phyloP scores from a whole-genome alignment of 2,329 filamentous ascomycete species.

The Seiridium cupressi region DNA sequence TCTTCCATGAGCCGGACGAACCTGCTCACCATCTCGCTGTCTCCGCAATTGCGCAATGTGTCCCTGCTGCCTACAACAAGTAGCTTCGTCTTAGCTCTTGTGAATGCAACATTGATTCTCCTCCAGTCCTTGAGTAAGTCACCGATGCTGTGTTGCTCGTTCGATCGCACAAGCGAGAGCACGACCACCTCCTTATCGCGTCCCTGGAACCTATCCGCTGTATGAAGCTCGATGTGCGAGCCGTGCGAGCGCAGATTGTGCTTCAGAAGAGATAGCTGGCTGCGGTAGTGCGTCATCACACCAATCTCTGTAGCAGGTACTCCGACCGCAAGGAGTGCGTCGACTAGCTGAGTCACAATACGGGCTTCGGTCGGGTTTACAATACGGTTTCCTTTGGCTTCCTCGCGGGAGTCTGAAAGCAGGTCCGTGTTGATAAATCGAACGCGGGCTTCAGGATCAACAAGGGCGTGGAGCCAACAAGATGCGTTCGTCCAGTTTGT shows the following conservation, averaged over 20 bases:
- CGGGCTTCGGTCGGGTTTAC: conserved; percentile 83
- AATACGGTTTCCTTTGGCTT: conserved; percentile 78
- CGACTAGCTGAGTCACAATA: conserved; percentile 76
- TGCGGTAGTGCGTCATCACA: conserved; percentile 95
- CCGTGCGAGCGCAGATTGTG: conserved; percentile 62
- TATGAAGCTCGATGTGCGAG: conserved; percentile 83
- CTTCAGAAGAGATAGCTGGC: conserved; percentile 81
- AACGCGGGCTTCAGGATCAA: conserved; percentile 71
- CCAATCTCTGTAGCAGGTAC: conserved; percentile 77
- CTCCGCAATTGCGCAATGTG: conserved; percentile 73
- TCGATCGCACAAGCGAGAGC: conserved; percentile 83
- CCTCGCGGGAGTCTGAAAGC: conserved; percentile 66
- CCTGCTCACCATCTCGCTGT: conserved; percentile 71
- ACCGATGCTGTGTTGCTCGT: conserved; percentile 79
- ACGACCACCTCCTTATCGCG: conserved; percentile 93
- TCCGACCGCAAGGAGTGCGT: conserved; percentile 72
- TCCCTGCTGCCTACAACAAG: conserved; percentile 79
- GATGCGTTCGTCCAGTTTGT: conserved; percentile 40
- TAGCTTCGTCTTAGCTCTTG: conserved; percentile 86
- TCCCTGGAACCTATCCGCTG: conserved; percentile 94
- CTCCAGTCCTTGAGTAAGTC: conserved; percentile 90
- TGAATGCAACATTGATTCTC: conserved; percentile 93
- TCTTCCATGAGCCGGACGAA: conserved; percentile 78
- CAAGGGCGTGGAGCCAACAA: conserved; percentile 77
- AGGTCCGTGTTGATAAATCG: conserved; percentile 88